Percentiles rank a stretch among this genome's conserved stretches.
Evolutionary conservation across 768 basidiomycete genomes (phyloP).

Genomic region (Mrakia frigida): DNA sequence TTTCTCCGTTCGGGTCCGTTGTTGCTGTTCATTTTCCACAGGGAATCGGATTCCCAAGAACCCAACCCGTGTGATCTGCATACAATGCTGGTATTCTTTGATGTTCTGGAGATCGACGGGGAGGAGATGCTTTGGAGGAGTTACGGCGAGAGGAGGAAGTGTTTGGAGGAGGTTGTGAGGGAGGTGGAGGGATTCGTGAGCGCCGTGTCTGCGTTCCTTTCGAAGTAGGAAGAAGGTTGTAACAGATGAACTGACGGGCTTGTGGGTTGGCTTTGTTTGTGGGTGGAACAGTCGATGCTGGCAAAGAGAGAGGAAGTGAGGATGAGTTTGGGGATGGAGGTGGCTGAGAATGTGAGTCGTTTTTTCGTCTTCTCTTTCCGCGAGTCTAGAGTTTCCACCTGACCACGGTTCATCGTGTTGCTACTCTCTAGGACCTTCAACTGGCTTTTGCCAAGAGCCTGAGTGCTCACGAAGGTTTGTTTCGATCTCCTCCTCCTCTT

Average conservation of each 20-base stretch:
- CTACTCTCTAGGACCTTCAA: constrained; percentile 1
- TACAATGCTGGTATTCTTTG: constrained; percentile 81
- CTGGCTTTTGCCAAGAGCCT: constrained; percentile 10
- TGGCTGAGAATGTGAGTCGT: constrained; percentile 32
- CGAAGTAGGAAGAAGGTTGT: no score
- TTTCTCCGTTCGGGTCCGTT: no score
- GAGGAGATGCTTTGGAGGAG: constrained; percentile 53
- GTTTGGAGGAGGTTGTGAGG: constrained; percentile 58
- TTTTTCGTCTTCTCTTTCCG: no score
- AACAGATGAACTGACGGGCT: no score
- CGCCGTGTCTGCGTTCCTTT: no score
- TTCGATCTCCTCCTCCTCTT: neutral
- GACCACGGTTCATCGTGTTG: no score
- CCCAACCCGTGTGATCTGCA: constrained; percentile 50
- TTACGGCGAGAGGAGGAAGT: constrained; percentile 58
- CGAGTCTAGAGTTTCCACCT: no score
- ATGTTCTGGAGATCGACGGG: constrained; percentile 67
- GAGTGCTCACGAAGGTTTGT: neutral
- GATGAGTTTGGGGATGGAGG: constrained; percentile 39
- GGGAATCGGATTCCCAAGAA: constrained; percentile 39
- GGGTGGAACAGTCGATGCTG: constrained; percentile 42
- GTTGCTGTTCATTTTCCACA: neutral
- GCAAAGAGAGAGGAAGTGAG: constrained; percentile 55
- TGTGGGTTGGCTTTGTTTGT: no score
- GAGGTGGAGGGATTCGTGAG: constrained; percentile 56